phyloP scores from a whole-genome alignment of 2,329 filamentous ascomycete genomes.

The Tolypocladium nubicola region DNA sequence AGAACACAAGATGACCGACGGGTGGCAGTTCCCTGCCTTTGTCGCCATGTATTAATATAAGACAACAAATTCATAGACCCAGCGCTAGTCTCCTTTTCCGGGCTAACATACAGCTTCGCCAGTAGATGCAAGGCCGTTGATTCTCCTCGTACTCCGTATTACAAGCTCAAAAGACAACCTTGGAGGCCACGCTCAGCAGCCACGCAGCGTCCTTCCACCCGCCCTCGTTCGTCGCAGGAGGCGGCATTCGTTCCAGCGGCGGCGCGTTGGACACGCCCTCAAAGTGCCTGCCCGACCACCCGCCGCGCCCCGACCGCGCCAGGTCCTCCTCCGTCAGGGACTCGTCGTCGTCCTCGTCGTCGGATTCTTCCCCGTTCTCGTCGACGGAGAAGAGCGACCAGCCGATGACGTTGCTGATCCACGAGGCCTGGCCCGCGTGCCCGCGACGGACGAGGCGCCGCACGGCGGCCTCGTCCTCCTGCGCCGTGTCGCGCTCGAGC shows the following conservation, averaged over 20 bases:
- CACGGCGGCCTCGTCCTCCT: constrained; percentile 49
- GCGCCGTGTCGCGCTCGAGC: constrained; percentile 36
- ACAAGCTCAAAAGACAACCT: constrained; percentile 41
- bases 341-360: constrained; percentile 26
- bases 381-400: constrained; percentile 54
- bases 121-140: background rate
- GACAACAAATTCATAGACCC: background rate
- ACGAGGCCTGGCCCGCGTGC: constrained; percentile 41
- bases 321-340: constrained; percentile 13
- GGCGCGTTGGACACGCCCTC: constrained; percentile 29
- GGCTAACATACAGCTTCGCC: background rate
- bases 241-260: constrained; percentile 35
- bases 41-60: background rate
- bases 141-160: background rate
- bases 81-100: background rate
- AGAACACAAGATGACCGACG: background rate
- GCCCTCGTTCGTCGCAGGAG: constrained; percentile 41
- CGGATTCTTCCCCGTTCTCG: constrained; percentile 44
- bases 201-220: constrained; percentile 59
- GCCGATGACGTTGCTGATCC: constrained; percentile 47
- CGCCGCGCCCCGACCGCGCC: constrained; percentile 16
- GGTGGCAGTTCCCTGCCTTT: background rate
- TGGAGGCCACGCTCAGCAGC: constrained; percentile 54
- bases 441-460: constrained; percentile 44
- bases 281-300: constrained; percentile 24